Evolutionary conservation across 2,329 filamentous ascomycete species (phyloP).

Genomic region (Xylariaceae sp.): DNA sequence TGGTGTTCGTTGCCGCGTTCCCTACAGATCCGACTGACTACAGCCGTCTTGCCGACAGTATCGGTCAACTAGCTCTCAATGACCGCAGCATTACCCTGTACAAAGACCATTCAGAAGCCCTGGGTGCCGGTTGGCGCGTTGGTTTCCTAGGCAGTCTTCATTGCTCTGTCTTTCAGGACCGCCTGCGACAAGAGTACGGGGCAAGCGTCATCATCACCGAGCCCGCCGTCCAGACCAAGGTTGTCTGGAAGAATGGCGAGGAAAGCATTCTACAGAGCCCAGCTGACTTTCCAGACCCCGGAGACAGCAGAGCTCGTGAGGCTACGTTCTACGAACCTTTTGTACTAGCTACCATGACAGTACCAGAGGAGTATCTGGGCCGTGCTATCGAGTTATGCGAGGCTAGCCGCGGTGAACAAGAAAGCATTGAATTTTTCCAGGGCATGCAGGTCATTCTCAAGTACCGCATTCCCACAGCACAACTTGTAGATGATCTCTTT

Average conservation of each 20-base stretch:
- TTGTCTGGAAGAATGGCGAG: slow-evolving; percentile 77
- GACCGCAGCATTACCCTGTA: slow-evolving; percentile 92
- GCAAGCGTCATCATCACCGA: slow-evolving; percentile 96
- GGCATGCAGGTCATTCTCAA: slow-evolving; percentile 91
- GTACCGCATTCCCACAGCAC: slow-evolving; percentile 85
- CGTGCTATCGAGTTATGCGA: slow-evolving; percentile 96
- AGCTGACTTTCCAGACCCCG: slow-evolving; percentile 79
- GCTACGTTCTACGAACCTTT: slow-evolving; percentile 59
- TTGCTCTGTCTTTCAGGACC: slow-evolving; percentile 98
- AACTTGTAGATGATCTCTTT: slow-evolving; percentile 96
- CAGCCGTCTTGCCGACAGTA: slow-evolving; percentile 86
- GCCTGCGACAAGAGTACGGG: slow-evolving; percentile 90
- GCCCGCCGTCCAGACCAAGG: slow-evolving; percentile 89
- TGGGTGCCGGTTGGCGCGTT: slow-evolving; percentile 91
- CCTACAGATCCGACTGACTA: slow-evolving; percentile 91
- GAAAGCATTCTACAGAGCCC: slow-evolving; percentile 85
- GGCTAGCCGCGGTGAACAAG: slow-evolving; percentile 83
- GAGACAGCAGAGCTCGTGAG: slow-evolving; percentile 53
- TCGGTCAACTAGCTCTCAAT: slow-evolving; percentile 90
- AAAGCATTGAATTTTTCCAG: slow-evolving; percentile 89
- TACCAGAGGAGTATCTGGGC: slow-evolving; percentile 92
- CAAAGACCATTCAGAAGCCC: slow-evolving; percentile 91
- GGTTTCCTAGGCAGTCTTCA: slow-evolving; percentile 97
- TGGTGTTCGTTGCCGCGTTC: slow-evolving; percentile 98
- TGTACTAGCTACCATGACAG: slow-evolving; percentile 78